Conservation (phyloP, 2,329 filamentous ascomycete species). For the Cryphonectria parasitica region DNA sequence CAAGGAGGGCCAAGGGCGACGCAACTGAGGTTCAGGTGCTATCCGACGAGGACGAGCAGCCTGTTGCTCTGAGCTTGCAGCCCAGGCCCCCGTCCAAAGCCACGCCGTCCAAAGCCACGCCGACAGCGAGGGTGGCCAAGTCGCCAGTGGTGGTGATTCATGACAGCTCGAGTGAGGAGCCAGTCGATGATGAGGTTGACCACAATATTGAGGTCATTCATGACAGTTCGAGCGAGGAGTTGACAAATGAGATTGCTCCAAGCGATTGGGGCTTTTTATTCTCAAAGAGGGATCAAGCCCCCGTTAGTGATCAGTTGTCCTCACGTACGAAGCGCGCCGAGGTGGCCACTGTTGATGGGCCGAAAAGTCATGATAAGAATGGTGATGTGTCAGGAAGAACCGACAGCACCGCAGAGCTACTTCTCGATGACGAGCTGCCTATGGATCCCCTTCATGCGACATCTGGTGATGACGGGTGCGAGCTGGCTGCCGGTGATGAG, state of each 20-base stretch:
- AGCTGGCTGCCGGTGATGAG: not conserved
- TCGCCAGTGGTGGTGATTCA: slow-evolving; percentile 2
- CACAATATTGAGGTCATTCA: not conserved
- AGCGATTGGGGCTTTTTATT: too few species aligned
- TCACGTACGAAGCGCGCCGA: slow-evolving; percentile 5
- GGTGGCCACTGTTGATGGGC: not conserved
- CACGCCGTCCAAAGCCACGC: not conserved
- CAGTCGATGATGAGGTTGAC: not conserved
- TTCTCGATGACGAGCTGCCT: slow-evolving; percentile 3
- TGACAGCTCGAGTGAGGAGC: slow-evolving; percentile 2
- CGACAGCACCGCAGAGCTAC: slow-evolving; percentile 3
- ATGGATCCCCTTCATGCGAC: not conserved
- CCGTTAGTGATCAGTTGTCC: not conserved
- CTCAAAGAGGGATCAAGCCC: not conserved
- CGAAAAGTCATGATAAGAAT: slow-evolving; percentile 3
- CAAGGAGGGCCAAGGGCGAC: not conserved
- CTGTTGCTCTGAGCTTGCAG: not conserved
- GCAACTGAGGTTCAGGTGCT: not conserved
- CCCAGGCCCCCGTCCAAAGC: not conserved
- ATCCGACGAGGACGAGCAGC: not conserved
- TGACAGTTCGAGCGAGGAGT: not conserved
- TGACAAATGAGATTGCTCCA: not conserved
- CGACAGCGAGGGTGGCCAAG: not conserved
- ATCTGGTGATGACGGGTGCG: not conserved
- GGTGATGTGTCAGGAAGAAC: not conserved